Conservation (phyloP, 768 basidiomycete genomes). For the Mycena crocata region DNA sequence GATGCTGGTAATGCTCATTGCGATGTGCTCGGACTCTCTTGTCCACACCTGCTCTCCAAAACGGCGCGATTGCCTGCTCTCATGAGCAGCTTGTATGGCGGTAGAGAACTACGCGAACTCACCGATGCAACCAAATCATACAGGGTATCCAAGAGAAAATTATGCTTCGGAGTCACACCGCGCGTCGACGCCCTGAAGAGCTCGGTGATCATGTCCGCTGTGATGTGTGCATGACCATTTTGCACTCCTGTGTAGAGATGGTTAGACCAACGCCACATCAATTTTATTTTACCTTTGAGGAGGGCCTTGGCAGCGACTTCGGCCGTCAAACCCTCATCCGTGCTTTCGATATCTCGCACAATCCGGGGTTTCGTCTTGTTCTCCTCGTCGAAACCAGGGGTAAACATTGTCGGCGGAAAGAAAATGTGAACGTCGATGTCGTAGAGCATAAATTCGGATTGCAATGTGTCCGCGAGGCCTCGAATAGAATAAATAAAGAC, state of each 20-base stretch:
- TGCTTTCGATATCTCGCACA: constrained; percentile 79
- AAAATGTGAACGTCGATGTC: constrained; percentile 83
- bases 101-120: constrained; percentile 34
- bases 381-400: constrained; percentile 82
- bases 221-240: constrained; percentile 79
- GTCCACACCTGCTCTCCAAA: constrained; percentile 66
- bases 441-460: constrained; percentile 83
- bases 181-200: constrained; percentile 77
- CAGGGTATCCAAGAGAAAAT: constrained; percentile 67
- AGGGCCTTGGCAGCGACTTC: constrained; percentile 72
- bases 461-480: constrained; percentile 89
- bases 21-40: constrained; percentile 57
- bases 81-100: neutral
- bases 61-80: constrained; percentile 59
- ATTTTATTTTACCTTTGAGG: constrained; percentile 59
- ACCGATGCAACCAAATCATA: constrained; percentile 61
- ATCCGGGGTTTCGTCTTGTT: constrained; percentile 82
- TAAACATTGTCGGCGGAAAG: constrained; percentile 85
- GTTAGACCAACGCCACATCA: neutral
- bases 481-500: neutral
- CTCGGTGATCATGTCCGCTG: constrained; percentile 73
- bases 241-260: constrained; percentile 63
- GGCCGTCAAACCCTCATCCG: constrained; percentile 71
- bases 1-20: constrained; percentile 59
- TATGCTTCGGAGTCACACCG: constrained; percentile 71